Percentiles rank a stretch among this genome's conserved stretches.
phyloP scores from a whole-genome alignment of 1,284 basidiomycete species.

The Pseudozyma tsukubaensis region DNA sequence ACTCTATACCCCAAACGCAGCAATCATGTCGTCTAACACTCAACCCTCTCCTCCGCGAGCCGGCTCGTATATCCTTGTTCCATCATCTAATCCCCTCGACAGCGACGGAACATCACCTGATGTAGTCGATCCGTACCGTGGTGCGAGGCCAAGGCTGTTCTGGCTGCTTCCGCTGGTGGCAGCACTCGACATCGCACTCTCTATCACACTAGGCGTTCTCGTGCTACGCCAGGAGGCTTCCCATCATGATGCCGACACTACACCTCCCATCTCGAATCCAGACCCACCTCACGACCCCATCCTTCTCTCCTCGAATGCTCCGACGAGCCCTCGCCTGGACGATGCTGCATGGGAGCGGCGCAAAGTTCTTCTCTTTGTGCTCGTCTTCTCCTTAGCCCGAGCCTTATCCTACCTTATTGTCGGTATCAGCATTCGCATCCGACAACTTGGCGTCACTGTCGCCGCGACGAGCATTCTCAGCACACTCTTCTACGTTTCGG shows the following conservation, averaged over 20 bases:
- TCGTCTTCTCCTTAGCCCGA: slow-evolving; percentile 40
- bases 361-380: slow-evolving; percentile 29
- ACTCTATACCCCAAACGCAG: background rate
- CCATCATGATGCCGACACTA: background rate
- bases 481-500: slow-evolving; percentile 48
- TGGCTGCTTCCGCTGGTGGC: slow-evolving; percentile 37
- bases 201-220: slow-evolving; percentile 30
- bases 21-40: slow-evolving; percentile 28
- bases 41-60: slow-evolving; percentile 25
- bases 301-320: slow-evolving; percentile 1
- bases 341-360: slow-evolving; percentile 31
- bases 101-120: background rate
- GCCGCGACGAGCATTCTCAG: slow-evolving; percentile 52
- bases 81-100: slow-evolving; percentile 21
- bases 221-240: slow-evolving; percentile 28
- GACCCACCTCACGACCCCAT: slow-evolving; percentile 9
- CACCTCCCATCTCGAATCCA: background rate
- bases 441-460: slow-evolving; percentile 42
- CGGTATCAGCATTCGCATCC: slow-evolving; percentile 46
- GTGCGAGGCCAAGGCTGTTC: slow-evolving; percentile 25
- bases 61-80: slow-evolving; percentile 45
- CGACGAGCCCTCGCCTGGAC: background rate
- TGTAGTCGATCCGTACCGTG: background rate
- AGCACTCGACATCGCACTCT: slow-evolving; percentile 26
- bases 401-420: slow-evolving; percentile 30